Base-by-base conservation (phyloP, 1,284 basidiomycete genomes). In the Abortiporus biennis region DNA sequence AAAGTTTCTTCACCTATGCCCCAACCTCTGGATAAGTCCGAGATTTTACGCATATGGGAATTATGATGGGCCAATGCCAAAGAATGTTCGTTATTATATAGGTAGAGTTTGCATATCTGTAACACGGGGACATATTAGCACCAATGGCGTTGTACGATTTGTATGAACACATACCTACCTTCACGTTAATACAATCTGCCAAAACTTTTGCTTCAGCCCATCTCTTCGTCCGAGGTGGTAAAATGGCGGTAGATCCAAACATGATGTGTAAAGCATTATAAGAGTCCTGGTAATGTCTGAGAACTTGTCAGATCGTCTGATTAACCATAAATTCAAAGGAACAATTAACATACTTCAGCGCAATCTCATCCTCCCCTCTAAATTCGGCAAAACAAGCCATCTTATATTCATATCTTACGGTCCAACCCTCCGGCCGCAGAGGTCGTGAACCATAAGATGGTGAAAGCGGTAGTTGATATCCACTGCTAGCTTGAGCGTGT, bases 181-280 rank as follows among this genome's bases (percentile, higher is more conserved):
- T 92, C 55, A 94, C 69, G 46, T 83, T 88, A 45, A 95, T 83
- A 52, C 88, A 89, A 57, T 99, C 95, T 0, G 89, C 90, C 2
- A 99, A 72, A 1, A 98, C 95, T 58, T 96, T 97, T 1, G 93
- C 95, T 64, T 99, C 95, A 3, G 95, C 93, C 94, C 95, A 98
- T 22, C 95, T 76, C 60, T 98, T 98, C 0, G 94, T 97, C 2
- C 94, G 76, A 3, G 95, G 93, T 0, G 90, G 89, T 3, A 96
- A 62, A 42, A 89, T 85, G 0, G 80, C 80, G 3, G 88, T 87
- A 3, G 89, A 90, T 1, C 84, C 79, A 56, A 96, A 94, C 85
- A 95, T 92, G 36, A 83, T 78, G 24, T 83, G 69, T 11, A 96
- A 67, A 40, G 78, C 82, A 33, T 76, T 76, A 67, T 93, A 94